Percentiles rank a stretch among this genome's conserved stretches.
Evolutionary conservation across 2,329 filamentous ascomycete species (phyloP).

Genomic region (Fusarium sp.): DNA sequence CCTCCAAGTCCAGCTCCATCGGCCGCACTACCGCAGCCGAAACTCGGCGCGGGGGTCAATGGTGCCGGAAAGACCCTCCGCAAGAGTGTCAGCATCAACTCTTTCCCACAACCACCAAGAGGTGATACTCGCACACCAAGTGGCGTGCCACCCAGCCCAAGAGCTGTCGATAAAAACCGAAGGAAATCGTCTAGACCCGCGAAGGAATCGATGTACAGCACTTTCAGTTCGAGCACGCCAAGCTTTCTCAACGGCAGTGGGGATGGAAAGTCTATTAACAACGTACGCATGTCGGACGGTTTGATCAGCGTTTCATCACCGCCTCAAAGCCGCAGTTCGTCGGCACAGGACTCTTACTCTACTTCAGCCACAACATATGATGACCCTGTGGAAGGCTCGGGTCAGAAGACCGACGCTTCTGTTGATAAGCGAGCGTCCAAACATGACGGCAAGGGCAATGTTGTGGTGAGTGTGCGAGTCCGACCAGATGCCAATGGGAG

Average conservation of each 20-base stretch:
- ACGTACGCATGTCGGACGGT: slow-evolving; percentile 79
- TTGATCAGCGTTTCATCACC: slow-evolving; percentile 85
- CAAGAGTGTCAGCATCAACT: slow-evolving; percentile 93
- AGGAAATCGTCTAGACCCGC: slow-evolving; percentile 70
- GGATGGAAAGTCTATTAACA: slow-evolving; percentile 81
- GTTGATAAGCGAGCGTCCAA: slow-evolving; percentile 67
- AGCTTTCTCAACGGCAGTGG: slow-evolving; percentile 85
- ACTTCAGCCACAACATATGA: slow-evolving; percentile 93
- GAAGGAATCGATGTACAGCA: slow-evolving; percentile 67
- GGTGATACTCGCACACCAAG: slow-evolving; percentile 68
- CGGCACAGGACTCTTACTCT: slow-evolving; percentile 91
- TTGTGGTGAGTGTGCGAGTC: slow-evolving; percentile 94
- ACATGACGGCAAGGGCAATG: slow-evolving; percentile 89
- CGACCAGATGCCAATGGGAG: slow-evolving; percentile 83
- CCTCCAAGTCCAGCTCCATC: slow-evolving; percentile 69
- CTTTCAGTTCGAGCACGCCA: slow-evolving; percentile 69
- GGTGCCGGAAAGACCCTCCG: slow-evolving; percentile 79
- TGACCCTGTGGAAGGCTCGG: slow-evolving; percentile 74
- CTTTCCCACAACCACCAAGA: slow-evolving; percentile 91
- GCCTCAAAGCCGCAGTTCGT: slow-evolving; percentile 90
- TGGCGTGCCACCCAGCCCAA: slow-evolving; percentile 75
- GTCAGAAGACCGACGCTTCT: slow-evolving; percentile 52
- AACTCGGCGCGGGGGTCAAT: slow-evolving; percentile 69
- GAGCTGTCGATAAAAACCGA: slow-evolving; percentile 66
- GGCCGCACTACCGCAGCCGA: slow-evolving; percentile 70